Conservation (phyloP, 2,329 filamentous ascomycete genomes). For the Cylindrodendrum hubeiense region DNA sequence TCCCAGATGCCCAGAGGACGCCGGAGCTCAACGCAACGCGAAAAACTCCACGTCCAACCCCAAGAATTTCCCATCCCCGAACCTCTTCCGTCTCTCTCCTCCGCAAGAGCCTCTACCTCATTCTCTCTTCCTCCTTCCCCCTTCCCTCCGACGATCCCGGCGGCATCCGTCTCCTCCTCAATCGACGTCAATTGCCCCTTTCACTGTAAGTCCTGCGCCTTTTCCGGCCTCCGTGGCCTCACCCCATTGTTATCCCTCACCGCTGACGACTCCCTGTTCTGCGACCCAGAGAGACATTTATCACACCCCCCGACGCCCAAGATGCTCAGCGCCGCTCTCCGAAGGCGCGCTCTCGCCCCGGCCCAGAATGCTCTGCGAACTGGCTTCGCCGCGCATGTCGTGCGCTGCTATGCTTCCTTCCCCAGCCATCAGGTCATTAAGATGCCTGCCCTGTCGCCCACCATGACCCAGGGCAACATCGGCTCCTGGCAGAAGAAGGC, state of each 20-base stretch:
- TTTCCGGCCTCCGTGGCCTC: slow-evolving; percentile 22
- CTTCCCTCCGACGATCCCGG: slow-evolving; percentile 34
- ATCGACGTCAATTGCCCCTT: slow-evolving; percentile 42
- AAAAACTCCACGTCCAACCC: slow-evolving; percentile 56
- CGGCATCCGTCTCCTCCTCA: slow-evolving; percentile 37
- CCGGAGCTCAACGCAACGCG: slow-evolving; percentile 56
- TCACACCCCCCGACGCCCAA: slow-evolving; percentile 37
- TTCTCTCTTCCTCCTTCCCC: slow-evolving; percentile 45
- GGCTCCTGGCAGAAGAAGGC: slow-evolving; percentile 98
- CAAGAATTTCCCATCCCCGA: slow-evolving; percentile 53
- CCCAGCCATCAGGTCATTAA: slow-evolving; percentile 94
- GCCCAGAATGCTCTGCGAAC: slow-evolving; percentile 64
- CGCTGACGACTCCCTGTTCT: slow-evolving; percentile 35
- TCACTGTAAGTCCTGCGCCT: slow-evolving; percentile 37
- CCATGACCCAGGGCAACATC: slow-evolving; percentile 97
- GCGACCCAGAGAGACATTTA: slow-evolving; percentile 46
- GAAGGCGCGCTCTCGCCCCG: slow-evolving; percentile 70
- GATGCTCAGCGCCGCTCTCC: slow-evolving; percentile 74
- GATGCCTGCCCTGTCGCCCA: slow-evolving; percentile 98
- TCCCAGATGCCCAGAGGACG: slow-evolving; percentile 50
- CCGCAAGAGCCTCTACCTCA: slow-evolving; percentile 45
- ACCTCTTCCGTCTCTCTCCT: slow-evolving; percentile 41
- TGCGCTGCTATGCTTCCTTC: slow-evolving; percentile 83
- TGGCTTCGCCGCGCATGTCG: slow-evolving; percentile 65
- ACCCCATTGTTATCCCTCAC: slow-evolving; percentile 26